Percentiles rank a stretch among this genome's conserved stretches.
Evolutionary conservation across 371 early-diverging fungal genomes (phyloP).

Genomic region (Synchytrium microbalum): DNA sequence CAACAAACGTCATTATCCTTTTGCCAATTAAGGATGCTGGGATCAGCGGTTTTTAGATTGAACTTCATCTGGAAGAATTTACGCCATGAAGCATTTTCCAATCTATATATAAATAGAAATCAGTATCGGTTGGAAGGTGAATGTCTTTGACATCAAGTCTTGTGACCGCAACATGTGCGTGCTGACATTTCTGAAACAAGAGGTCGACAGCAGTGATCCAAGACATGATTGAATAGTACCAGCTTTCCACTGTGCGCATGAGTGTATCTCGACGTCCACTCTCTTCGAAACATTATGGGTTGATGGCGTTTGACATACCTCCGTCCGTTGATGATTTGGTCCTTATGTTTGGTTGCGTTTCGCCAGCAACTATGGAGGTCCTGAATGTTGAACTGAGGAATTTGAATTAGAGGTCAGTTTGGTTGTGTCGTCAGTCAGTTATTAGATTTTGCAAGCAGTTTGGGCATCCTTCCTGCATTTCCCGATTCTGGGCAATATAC

Average conservation of each 20-base stretch:
- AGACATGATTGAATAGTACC: no score
- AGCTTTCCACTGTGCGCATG: no score
- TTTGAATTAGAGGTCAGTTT: no score
- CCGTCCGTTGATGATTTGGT: slow-evolving; percentile 28
- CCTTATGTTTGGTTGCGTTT: slow-evolving; percentile 27
- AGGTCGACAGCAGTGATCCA: not conserved
- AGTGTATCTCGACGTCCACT: no score
- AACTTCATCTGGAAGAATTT: slow-evolving; percentile 35
- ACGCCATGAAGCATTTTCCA: slow-evolving; percentile 35
- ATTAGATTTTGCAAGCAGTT: no score
- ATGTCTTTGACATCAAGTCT: not conserved
- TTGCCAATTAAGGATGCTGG: slow-evolving; percentile 26
- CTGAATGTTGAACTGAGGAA: slow-evolving; percentile 25
- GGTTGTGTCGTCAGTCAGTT: no score
- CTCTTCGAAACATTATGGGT: slow-evolving; percentile 2
- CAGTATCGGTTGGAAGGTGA: not conserved
- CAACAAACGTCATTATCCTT: slow-evolving; percentile 30
- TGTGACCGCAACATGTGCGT: not conserved
- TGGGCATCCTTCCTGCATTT: no score
- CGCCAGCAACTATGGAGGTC: slow-evolving; percentile 29
- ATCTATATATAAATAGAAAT: slow-evolving; percentile 15
- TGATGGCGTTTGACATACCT: slow-evolving; percentile 16
- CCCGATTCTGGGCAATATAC: no score
- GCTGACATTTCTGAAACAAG: not conserved
- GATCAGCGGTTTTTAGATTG: slow-evolving; percentile 23